phyloP scores from a whole-genome alignment of 1,139 yeast genomes.

The Magnusiomyces paraingens region DNA sequence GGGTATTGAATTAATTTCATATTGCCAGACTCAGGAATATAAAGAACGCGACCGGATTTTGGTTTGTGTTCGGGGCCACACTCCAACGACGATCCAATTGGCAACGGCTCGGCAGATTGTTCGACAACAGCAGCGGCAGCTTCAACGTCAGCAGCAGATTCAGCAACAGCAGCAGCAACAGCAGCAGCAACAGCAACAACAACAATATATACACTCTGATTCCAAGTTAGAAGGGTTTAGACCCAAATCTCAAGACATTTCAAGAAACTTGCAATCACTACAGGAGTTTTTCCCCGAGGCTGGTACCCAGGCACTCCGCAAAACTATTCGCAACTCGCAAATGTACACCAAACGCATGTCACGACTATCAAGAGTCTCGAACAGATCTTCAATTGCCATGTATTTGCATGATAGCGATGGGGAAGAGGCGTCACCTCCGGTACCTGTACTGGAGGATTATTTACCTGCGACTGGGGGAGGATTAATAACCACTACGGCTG shows the following conservation, averaged over 20 bases:
- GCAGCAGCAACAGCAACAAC: constrained; percentile 5
- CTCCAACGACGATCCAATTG: constrained; percentile 64
- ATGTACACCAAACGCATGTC: constrained; percentile 50
- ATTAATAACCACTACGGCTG: too few relatives aligned
- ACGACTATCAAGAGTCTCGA: constrained; percentile 25
- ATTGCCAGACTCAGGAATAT: constrained; percentile 70
- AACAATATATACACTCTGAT: background rate
- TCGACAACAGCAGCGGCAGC: constrained; percentile 15
- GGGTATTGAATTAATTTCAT: constrained; percentile 76
- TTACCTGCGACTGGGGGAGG: background rate
- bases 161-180: constrained; percentile 5
- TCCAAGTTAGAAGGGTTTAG: constrained; percentile 70
- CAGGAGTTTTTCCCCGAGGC: constrained; percentile 91
- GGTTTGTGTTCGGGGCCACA: constrained; percentile 55
- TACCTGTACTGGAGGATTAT: constrained; percentile 22
- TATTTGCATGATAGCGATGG: constrained; percentile 22
- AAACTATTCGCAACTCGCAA: constrained; percentile 78
- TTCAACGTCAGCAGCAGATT: constrained; percentile 4
- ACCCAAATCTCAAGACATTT: constrained; percentile 89
- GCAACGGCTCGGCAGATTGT: constrained; percentile 48
- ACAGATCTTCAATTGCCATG: constrained; percentile 31
- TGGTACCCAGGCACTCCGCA: constrained; percentile 61
- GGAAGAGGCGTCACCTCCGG: constrained; percentile 30
- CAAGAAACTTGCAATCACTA: constrained; percentile 77
- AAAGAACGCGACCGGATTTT: constrained; percentile 68